Percentiles rank a stretch among this genome's conserved stretches.
Conservation (phyloP, 306 rosid species). For the Rosa multiflora region DNA sequence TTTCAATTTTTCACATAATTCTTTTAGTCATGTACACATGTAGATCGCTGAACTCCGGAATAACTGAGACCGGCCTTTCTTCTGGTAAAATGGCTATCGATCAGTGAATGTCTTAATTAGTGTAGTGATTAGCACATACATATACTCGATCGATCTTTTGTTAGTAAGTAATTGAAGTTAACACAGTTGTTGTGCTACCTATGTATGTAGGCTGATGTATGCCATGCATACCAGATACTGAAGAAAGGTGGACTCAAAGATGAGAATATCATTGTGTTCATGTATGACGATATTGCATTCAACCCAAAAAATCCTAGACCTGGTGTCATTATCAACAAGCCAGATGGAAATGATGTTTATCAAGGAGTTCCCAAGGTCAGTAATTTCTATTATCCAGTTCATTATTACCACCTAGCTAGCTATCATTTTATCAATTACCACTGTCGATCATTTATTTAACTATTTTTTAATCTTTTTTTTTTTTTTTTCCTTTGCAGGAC, state of each 20-base stretch:
- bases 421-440: neutral
- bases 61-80: neutral
- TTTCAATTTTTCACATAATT: too few species aligned
- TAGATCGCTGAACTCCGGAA: neutral
- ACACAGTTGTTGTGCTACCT: neutral
- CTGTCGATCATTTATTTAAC: neutral
- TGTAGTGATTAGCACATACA: neutral
- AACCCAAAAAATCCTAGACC: constrained; percentile 37
- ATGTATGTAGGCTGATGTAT: constrained; percentile 42
- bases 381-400: neutral
- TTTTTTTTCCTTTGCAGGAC: constrained; percentile 31
- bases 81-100: too few species aligned
- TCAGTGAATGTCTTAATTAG: too few species aligned
- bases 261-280: constrained; percentile 53
- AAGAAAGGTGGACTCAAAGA: constrained; percentile 47
- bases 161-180: neutral
- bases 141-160: neutral
- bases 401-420: neutral
- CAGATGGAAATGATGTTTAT: constrained; percentile 39
- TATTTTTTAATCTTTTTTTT: neutral
- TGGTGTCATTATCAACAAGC: constrained; percentile 52
- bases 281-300: constrained; percentile 57
- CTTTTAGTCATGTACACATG: too few species aligned
- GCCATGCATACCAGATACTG: constrained; percentile 58
- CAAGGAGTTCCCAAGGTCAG: constrained; percentile 52